Evolutionary conservation across 345 rosid genomes (phyloP), one percentile per base, ranked within the genome.

Genomic region (Hibiscus tridactylites): DNA sequence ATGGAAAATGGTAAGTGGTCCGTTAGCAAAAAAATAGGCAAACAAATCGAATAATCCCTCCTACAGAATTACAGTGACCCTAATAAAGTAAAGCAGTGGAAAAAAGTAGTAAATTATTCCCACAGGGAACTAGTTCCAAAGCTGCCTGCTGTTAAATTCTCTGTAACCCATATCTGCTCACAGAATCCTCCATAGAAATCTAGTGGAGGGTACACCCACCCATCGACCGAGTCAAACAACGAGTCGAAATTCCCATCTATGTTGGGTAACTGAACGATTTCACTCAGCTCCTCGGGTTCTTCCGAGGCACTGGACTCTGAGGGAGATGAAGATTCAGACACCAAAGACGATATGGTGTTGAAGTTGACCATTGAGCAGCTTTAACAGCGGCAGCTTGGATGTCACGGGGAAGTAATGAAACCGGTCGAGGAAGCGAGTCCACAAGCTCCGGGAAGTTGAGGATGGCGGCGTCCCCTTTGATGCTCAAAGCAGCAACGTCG

Each of bases 301-400:
- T 50, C 68, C 11, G 73, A 31, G 50, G 52, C 73, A 39, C 58
- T 62, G 9, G 56, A 59, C 68, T 21, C 69, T 11, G 69, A 65
- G 31, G 13, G 2, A 13, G 69, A 42, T 26, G 59, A 56, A 21
- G 54, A 21, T 21, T 31, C 65, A 2, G 47, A 62, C 8, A 9
- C 47, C 10, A 17, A 2, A 60, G 65, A 37, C 16, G 35, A 19
- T 0, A n/a, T 15, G 12, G 47, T 11, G 31, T 33, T 15, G 53
- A 44, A 26, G 46, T 78, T 73, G 53, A 81, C 82, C 92, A 93
- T 89, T 60, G 91, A 78, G 98, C 98, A 24, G 98, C 98, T 61
- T 83, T 85, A n/a, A 86, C 79, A 6, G 98, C 98, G 4, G 98
- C 98, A n/a, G 96, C 92, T 79, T 87, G 98, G 67, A 93, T 91